Percentiles rank a stretch among this genome's conserved stretches.
Evolutionary conservation across 2,329 filamentous ascomycete genomes (phyloP).

Genomic region (Lecanicillium sp.): DNA sequence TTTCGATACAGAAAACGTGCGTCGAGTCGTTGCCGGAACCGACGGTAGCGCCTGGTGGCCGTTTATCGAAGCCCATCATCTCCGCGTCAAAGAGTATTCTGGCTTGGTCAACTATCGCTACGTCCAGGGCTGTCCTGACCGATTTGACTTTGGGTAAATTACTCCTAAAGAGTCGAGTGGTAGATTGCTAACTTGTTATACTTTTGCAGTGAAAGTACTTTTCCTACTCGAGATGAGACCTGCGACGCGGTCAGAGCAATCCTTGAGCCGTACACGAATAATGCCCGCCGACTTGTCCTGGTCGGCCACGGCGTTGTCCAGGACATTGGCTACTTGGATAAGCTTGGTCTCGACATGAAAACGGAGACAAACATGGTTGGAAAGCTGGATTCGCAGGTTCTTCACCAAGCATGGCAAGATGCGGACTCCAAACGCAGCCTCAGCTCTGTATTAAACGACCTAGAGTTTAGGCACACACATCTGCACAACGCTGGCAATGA

Average conservation of each 20-base stretch:
- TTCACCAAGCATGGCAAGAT: conserved; percentile 58
- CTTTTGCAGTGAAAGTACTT: conserved; percentile 30
- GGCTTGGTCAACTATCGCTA: conserved; percentile 59
- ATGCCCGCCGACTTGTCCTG: conserved; percentile 53
- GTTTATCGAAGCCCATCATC: conserved; percentile 62
- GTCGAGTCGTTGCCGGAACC: conserved; percentile 47
- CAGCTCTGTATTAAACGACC: conserved; percentile 48
- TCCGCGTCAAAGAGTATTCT: conserved; percentile 63
- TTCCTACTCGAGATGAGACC: conserved; percentile 27
- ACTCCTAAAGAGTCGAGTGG: background rate
- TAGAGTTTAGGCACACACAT: conserved; percentile 54
- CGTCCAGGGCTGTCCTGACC: conserved; percentile 63
- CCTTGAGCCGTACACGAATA: conserved; percentile 21
- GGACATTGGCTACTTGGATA: conserved; percentile 61
- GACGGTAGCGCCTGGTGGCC: conserved; percentile 58
- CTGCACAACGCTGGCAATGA: conserved; percentile 90
- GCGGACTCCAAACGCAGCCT: conserved; percentile 49
- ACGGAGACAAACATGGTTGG: conserved; percentile 48
- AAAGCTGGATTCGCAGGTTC: conserved; percentile 60
- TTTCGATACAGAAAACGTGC: conserved; percentile 59
- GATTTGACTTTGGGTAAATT: conserved; percentile 64
- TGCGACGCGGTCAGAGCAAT: conserved; percentile 25
- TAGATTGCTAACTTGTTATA: conserved; percentile 3
- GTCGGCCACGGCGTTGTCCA: conserved; percentile 65
- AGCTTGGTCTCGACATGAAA: conserved; percentile 54